Evolutionary conservation across 2,329 filamentous ascomycete genomes (phyloP).

Genomic region (Xylaria sp.): DNA sequence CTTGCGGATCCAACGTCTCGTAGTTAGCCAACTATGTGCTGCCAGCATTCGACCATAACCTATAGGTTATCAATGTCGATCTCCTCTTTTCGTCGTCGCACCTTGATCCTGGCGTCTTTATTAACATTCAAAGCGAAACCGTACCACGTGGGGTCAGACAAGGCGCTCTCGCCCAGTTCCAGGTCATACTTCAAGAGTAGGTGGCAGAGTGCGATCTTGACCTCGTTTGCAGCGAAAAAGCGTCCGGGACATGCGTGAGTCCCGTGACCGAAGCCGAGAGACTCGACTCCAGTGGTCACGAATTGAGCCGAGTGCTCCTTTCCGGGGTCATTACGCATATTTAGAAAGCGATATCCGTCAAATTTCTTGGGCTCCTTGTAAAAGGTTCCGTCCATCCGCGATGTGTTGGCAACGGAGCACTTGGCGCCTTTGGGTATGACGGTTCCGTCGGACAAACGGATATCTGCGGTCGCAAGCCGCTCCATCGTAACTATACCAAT

Average conservation of each 20-base stretch:
- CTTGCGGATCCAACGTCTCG: background rate
- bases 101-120: constrained; percentile 8
- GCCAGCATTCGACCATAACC: background rate
- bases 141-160: background rate
- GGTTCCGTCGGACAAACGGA: constrained; percentile 27
- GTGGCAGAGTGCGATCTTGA: constrained; percentile 28
- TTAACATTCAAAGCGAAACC: constrained; percentile 18
- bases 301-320: constrained; percentile 22
- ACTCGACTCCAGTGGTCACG: constrained; percentile 11
- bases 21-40: background rate
- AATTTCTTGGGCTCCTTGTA: constrained; percentile 25
- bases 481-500: constrained; percentile 21
- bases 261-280: constrained; percentile 26
- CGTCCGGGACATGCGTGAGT: constrained; percentile 28
- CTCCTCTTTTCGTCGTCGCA: constrained; percentile 29
- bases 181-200: constrained; percentile 29
- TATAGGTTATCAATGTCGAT: constrained; percentile 25
- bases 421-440: constrained; percentile 17
- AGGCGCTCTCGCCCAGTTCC: background rate
- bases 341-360: constrained; percentile 28
- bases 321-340: constrained; percentile 14
- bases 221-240: constrained; percentile 30
- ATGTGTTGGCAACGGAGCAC: constrained; percentile 17
- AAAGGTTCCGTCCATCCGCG: constrained; percentile 5
- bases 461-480: constrained; percentile 11